These are phyloP conservation scores for Populus ilicifolia DNA, from an alignment of 345 rosid genomes.

Conservation along the genomic window DNA sequence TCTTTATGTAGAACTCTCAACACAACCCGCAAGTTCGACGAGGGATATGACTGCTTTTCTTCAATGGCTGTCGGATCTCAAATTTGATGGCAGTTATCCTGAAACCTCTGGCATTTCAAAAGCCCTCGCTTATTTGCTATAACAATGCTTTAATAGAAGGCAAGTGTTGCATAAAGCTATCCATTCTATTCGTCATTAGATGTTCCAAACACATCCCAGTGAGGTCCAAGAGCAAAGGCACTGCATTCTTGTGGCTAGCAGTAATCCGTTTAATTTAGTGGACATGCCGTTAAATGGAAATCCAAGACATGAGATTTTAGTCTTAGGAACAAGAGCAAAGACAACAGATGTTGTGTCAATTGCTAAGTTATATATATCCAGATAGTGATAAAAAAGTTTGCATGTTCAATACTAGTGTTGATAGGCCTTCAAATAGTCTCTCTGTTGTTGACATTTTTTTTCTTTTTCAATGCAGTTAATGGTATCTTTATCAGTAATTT, in stretches of 20 bases:
- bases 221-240: background rate
- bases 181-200: background rate
- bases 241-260: background rate
- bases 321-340: background rate
- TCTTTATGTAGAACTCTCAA: background rate
- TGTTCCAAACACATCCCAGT: background rate
- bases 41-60: background rate
- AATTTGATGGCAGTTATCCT: background rate
- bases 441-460: background rate
- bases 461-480: background rate
- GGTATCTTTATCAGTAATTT: background rate
- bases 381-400: background rate
- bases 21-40: background rate
- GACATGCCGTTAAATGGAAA: background rate
- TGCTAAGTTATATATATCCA: background rate
- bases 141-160: background rate
- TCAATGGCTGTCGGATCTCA: background rate
- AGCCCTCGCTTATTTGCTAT: background rate
- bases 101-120: background rate
- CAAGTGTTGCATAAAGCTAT: background rate
- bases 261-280: background rate
- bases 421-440: too few species aligned
- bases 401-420: background rate
- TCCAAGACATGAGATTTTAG: background rate
- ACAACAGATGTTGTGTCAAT: background rate